Conservation (phyloP, 257 asterid species). For the Solanum arcanum region DNA sequence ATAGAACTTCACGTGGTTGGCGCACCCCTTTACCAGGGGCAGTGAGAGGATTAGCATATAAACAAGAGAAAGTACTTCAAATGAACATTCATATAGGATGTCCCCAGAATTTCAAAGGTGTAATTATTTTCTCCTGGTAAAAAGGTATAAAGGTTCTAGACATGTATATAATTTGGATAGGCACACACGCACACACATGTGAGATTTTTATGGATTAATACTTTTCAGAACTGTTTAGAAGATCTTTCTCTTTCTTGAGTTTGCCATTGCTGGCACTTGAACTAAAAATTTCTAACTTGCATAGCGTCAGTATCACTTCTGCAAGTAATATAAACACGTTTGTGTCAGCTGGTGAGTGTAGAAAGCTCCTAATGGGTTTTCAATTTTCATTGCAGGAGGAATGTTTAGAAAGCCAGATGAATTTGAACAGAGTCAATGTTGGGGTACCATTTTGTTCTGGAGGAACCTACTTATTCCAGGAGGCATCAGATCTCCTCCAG, state of each 20-base stretch:
- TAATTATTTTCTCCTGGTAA: not conserved
- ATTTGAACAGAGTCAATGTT: not conserved
- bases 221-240: not conserved
- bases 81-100: not conserved
- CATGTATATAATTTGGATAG: not conserved
- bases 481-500: not conserved
- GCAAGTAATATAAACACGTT: not conserved
- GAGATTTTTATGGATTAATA: not conserved
- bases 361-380: not conserved
- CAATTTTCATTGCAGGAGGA: not conserved
- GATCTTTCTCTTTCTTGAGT: not conserved
- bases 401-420: slow-evolving; percentile 2
- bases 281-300: not conserved
- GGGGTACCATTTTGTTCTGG: not conserved
- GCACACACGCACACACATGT: not conserved
- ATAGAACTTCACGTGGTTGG: not conserved
- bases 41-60: not conserved
- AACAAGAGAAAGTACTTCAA: not conserved
- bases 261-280: not conserved
- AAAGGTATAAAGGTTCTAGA: not conserved
- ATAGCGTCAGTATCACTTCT: not conserved
- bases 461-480: not conserved
- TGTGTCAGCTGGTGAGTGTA: not conserved
- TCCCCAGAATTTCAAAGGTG: not conserved
- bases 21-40: not conserved